Evolutionary conservation across 768 basidiomycete species (phyloP).

Genomic region (Trametes meyenii): DNA sequence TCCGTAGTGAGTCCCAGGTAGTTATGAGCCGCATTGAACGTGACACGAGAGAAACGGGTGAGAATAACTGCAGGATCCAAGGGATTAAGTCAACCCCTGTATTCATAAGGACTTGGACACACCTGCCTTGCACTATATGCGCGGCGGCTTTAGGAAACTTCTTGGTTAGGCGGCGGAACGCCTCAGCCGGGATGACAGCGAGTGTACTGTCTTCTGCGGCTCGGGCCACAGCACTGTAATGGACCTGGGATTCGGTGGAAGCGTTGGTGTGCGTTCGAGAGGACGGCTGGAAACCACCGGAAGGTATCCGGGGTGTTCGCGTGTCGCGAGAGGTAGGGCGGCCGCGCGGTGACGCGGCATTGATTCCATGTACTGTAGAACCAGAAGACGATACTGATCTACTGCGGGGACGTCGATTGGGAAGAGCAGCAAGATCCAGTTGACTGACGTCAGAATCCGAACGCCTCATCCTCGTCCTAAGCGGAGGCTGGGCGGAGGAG

Average conservation of each 20-base stretch:
- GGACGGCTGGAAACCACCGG: constrained; percentile 5
- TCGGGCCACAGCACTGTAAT: constrained; percentile 83
- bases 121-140: constrained; percentile 87
- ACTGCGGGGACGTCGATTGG: constrained; percentile 44
- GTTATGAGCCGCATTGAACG: constrained; percentile 95
- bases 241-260: constrained; percentile 34
- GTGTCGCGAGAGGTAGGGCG: constrained; percentile 19
- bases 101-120: not conserved
- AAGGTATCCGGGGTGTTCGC: constrained; percentile 13
- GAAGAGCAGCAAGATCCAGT: constrained; percentile 46
- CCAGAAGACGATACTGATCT: constrained; percentile 66
- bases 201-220: constrained; percentile 93
- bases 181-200: constrained; percentile 98
- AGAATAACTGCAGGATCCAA: constrained; percentile 65
- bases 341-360: constrained; percentile 32
- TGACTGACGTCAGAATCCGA: constrained; percentile 69
- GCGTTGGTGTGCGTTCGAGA: constrained; percentile 1
- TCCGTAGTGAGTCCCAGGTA: constrained; percentile 95
- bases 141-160: constrained; percentile 97
- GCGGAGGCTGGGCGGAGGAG: constrained; percentile 13
- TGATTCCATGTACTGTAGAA: constrained; percentile 65
- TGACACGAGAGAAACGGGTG: constrained; percentile 94
- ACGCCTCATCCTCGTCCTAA: constrained; percentile 34
- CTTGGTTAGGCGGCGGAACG: constrained; percentile 90
- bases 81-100: constrained; percentile 9